phyloP scores from a whole-genome alignment of 129 eudicot species.

The Silybum marianum region DNA sequence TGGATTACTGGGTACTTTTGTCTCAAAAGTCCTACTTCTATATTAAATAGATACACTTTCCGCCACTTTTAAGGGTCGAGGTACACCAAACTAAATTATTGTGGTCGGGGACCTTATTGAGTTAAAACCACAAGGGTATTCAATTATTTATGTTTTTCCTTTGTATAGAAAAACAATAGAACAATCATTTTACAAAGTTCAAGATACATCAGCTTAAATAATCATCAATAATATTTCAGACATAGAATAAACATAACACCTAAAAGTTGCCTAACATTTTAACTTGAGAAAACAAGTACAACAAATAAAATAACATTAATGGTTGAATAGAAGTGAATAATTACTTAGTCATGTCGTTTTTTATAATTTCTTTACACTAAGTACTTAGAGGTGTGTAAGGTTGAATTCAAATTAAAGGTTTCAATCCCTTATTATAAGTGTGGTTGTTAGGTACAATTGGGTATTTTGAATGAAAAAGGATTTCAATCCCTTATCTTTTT shows the following conservation, averaged over 20 bases:
- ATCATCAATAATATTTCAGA: background rate
- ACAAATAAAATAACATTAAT: background rate
- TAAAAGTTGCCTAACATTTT: background rate
- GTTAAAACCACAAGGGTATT: background rate
- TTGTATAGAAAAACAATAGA: background rate
- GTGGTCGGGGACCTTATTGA: background rate
- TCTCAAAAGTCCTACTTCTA: background rate
- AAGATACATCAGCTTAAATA: background rate
- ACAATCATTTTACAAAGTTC: background rate
- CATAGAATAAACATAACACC: background rate
- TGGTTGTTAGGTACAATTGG: background rate
- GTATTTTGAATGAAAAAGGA: background rate
- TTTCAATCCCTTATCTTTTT: background rate
- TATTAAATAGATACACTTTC: background rate
- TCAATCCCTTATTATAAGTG: background rate
- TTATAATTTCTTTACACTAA: too few species aligned
- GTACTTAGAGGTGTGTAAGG: too few species aligned
- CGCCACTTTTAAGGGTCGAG: background rate
- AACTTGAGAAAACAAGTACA: too few species aligned
- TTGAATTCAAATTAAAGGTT: background rate
- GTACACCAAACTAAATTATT: background rate
- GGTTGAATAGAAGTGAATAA: background rate
- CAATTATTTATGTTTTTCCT: background rate
- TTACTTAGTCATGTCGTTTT: too few species aligned
- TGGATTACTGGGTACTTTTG: background rate